Evolutionary conservation across 805 yeast species (phyloP), one percentile per base, ranked within the genome.

Genomic region (Candida sphagnicola): DNA sequence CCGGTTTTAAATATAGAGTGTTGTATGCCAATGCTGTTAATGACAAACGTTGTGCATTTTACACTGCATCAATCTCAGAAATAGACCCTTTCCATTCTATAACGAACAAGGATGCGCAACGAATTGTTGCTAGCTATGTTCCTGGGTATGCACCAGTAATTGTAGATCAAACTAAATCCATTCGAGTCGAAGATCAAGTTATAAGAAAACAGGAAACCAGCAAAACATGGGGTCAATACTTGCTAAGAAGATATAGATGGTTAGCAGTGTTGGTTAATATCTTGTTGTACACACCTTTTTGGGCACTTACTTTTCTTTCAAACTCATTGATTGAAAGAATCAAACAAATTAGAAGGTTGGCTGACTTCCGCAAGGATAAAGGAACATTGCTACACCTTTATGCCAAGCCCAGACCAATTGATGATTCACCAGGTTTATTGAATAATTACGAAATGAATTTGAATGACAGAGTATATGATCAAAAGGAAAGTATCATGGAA

Each of bases 41-140:
- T 45, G 96, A 87, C 61, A 80, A 80, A 46, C 75, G 95, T 48
- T 80, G 95, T 3, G 75, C 85, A 12, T 88, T 86, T 82, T 86
- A 85, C 76, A 85, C 95, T 2, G 71, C 95, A 0, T 85, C 85
- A 4, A 84, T 84, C 25, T 75, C 84, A 0, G 50, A 59, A 18
- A 60, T 67, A 26, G 87, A 83, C 48, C 88, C 88, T 0, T 82
- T 80, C 53, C 56, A 63, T 14, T 77, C 82, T 2, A 67, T 68
- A 55, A 59, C 68, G 34, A 67, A 67, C 39, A 44, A 46, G 30
- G 40, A 31, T 35, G 14, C 46, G 3, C 59, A 59, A 40, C 57
- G 61, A 31, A 63, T 70, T 6, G 50, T 55, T 16, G 59, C 56
- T 2, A 61, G 63, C 28, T 82, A 68, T 46, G 46, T 80, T 1